Base-by-base conservation (phyloP, 2,329 filamentous ascomycete species). In the Capronia coronata region DNA sequence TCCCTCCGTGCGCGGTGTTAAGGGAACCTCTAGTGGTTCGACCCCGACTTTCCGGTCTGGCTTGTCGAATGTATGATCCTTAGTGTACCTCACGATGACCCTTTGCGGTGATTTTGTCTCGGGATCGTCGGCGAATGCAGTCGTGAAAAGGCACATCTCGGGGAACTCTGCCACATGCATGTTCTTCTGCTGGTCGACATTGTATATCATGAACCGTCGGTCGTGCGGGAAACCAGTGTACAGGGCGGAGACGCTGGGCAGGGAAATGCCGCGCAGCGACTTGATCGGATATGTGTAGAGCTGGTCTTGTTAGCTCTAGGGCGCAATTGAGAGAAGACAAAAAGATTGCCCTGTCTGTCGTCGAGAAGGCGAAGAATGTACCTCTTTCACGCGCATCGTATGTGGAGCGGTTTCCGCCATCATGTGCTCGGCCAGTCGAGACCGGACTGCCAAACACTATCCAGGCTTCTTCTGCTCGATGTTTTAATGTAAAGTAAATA, bases 271-370 rank as follows among this genome's bases (percentile, higher is more conserved):
- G 29, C 80, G 78, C n/a, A 87, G 74, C 6, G 76, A 82, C 64
- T 88, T 88, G 68, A 88, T 82, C 35, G 85, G 84, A 64, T 88
- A 87, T 41, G 84, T 74, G 65, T 82, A 86, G 29, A 88, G 73
- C 78, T 83, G 55, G 21, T 27, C 10, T 27, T 60, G 16, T 56
- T 57, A 43, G 49, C 62, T 1, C 61, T 51, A 62, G 30, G 61
- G 53, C 10, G 56, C 59, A 1, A 62, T 49, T 8, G 59, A 55
- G 32, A 59, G 22, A 18, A 60, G 46, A 23, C 52, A 53, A 19
- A 61, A n/a, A 32, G n/a, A 3, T 11, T 6, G n/a, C 29, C 29
- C 23, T 10, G 23, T 10, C 5, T 27, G 10, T 27, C 23, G 10
- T 10, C 5, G 23, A 10, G 23, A 10, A 27, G 10, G 23, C 5